Conservation (phyloP, 2,329 filamentous ascomycete species). For the Penicillium glabrum region DNA sequence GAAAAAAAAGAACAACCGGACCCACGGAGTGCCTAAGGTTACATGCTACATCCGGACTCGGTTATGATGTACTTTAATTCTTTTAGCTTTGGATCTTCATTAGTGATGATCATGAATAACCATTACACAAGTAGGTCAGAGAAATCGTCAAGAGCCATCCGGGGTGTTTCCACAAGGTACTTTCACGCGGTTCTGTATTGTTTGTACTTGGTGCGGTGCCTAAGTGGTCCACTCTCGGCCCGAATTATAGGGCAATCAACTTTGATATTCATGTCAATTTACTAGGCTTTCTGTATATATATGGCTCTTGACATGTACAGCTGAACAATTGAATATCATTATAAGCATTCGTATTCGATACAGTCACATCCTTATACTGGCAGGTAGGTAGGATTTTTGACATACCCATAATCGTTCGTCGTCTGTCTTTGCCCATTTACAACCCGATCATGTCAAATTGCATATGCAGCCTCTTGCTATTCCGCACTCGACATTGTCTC, state of each 20-base stretch:
- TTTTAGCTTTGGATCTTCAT: neutral
- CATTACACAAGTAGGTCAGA: neutral
- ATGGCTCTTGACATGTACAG: no score
- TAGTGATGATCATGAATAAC: neutral
- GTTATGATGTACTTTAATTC: neutral
- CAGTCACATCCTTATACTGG: neutral
- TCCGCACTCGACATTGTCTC: neutral
- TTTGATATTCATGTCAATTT: neutral
- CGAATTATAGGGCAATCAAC: neutral
- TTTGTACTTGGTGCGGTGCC: neutral
- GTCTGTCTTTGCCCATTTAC: neutral
- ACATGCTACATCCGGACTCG: conserved; percentile 14
- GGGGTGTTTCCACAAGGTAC: neutral
- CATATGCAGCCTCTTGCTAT: neutral
- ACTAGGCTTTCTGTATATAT: no score
- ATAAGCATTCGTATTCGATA: no score
- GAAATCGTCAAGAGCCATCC: neutral
- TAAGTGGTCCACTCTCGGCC: conserved; percentile 5
- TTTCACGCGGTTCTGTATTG: neutral
- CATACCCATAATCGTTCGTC: neutral
- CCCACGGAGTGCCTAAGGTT: conserved; percentile 8
- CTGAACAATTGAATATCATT: no score
- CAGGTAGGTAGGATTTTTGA: neutral
- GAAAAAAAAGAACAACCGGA: conserved; percentile 1
- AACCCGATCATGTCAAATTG: neutral